Evolutionary conservation across 225 moss, liverwort and hornwort species (phyloP), one percentile per base, ranked within the genome.

Genomic region (Thuidium tamariscinum): DNA sequence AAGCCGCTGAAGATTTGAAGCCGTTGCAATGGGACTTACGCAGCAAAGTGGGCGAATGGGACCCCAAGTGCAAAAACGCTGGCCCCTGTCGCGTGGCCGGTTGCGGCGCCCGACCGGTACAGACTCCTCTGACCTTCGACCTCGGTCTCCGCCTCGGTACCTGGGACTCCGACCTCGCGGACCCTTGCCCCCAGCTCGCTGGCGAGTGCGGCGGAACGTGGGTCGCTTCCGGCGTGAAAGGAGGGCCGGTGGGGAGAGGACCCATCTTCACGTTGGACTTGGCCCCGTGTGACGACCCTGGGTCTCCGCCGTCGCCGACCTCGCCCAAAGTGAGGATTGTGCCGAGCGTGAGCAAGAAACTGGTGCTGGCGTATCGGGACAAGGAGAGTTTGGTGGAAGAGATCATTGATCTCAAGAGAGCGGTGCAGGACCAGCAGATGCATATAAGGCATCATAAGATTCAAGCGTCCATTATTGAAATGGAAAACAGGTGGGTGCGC

Each of bases 381-480:
- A 98, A 98, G 88, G 95, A 97, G 55, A 95, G 95, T 16, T 84
- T 98, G 62, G 66, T 98, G 79, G 96, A 96, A 55, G 96, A 98
- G 82, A 95, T 98, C 42, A 87, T 95, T 71, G 96, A 98, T 87
- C 87, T 96, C 39, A 96, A 98, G 86, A 90, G 96, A 27, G 93
- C 94, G 49, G 86, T 98, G 26, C 94, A 95, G 57, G 98, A 98
- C 68, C 95, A 95, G 84, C 98, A 98, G 75, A 93, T 93, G 85
- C 98, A 98, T 62, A 94, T 98, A 48, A 94, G 93, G 63, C 93
- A 94, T 66, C 95, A 95, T 82, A 98, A 96, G 84, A 98, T 96
- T 83, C 96, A 96, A 88, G 98, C 98, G 16, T 92, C 95, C 69
- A 94, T 96, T 87, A 75, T 95, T 48, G 98, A 98, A 86, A 94